Evolutionary conservation across 225 moss, liverwort and hornwort species (phyloP), one percentile per base, ranked within the genome.

Genomic region (Physcomitrellopsis africana): DNA sequence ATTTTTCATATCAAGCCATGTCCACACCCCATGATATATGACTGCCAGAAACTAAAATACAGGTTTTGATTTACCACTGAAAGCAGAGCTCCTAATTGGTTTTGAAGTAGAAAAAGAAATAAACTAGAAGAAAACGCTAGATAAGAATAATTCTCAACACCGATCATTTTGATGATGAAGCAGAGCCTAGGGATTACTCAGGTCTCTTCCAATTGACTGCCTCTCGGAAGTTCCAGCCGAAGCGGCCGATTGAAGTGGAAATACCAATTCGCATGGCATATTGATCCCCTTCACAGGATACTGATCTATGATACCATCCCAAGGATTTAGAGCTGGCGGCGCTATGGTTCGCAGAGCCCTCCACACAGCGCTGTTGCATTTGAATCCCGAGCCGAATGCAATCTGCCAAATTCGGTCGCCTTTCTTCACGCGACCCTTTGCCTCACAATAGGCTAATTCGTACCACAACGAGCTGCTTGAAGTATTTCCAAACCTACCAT

Each of bases 391-490:
- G 7, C 81, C 87, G 20, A 81, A 62, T 3, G 87, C 81, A 55
- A 87, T 78, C 59, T 87, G 87, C 79, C 81, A 84, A 70, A 87
- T 81, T 9, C 41, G 75, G 62, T 81, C 73, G 11, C 84, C 84
- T 12, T 67, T 76, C 1, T 67, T 71, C 41, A 87, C 81, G 1
- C 79, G 68, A 11, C 51, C 62, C 44, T 84, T 84, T 54, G 87
- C 87, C 83, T 87, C 84, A 19, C 81, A 43, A 56, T 87, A 87
- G 11, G 87, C 87, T 32, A 87, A n/a, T 23, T 52, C 87, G 53
- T 87, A 87, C 84, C 84, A 87, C 51, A 81, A 46, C 51, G 75
- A 74, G 73, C 84, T 87, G 79, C 81, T 81, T 19, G 87, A 87
- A 57, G 81, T 84, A 46, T 87, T 87, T 3, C 79, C 84, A 41